A percentile compares a stretch with the other conserved stretches of the same genome.
phyloP scores from a whole-genome alignment of 495 filamentous ascomycete genomes.

The Polyplosphaeria fusca region DNA sequence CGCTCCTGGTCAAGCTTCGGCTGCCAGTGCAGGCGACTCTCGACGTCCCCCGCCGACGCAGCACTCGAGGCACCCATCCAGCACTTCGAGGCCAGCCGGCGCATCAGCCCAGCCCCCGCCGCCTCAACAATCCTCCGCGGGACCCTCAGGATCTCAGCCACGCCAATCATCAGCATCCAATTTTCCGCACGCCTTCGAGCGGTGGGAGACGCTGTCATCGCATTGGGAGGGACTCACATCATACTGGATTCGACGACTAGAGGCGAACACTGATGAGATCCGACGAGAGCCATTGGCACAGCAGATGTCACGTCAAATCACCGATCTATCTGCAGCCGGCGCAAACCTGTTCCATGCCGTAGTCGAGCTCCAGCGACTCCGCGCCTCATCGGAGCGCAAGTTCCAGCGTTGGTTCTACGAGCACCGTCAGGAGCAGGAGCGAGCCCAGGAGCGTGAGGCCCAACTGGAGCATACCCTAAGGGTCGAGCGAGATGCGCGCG shows the following conservation, averaged over 20 bases:
- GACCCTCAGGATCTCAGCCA: slow-evolving; percentile 12
- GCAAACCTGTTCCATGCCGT: slow-evolving; percentile 98
- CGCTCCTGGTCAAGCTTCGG: slow-evolving; percentile 23
- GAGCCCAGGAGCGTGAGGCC: slow-evolving; percentile 77
- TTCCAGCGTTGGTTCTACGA: slow-evolving; percentile 99
- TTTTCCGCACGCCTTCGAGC: slow-evolving; percentile 95
- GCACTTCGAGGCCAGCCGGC: slow-evolving; percentile 14
- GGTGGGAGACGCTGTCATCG: slow-evolving; percentile 93
- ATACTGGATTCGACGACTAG: slow-evolving; percentile 91
- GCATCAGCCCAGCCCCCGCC: slow-evolving; percentile 6
- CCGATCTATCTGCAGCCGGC: slow-evolving; percentile 89
- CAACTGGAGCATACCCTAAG: slow-evolving; percentile 70
- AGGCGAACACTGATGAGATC: slow-evolving; percentile 82
- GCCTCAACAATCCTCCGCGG: slow-evolving; percentile 7
- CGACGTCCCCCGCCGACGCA: slow-evolving; percentile 28
- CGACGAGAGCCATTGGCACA: slow-evolving; percentile 75
- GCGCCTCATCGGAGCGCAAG: slow-evolving; percentile 92
- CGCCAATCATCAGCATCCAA: slow-evolving; percentile 43
- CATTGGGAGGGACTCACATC: slow-evolving; percentile 97
- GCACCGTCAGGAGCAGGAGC: slow-evolving; percentile 82
- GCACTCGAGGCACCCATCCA: slow-evolving; percentile 24
- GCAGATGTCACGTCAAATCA: slow-evolving; percentile 89
- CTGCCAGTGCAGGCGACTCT: slow-evolving; percentile 23
- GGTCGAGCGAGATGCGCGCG: slow-evolving; percentile 65
- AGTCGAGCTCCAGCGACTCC: slow-evolving; percentile 91